Conservation (phyloP, 1,284 basidiomycete genomes). For the Bondarzewia mesenterica region DNA sequence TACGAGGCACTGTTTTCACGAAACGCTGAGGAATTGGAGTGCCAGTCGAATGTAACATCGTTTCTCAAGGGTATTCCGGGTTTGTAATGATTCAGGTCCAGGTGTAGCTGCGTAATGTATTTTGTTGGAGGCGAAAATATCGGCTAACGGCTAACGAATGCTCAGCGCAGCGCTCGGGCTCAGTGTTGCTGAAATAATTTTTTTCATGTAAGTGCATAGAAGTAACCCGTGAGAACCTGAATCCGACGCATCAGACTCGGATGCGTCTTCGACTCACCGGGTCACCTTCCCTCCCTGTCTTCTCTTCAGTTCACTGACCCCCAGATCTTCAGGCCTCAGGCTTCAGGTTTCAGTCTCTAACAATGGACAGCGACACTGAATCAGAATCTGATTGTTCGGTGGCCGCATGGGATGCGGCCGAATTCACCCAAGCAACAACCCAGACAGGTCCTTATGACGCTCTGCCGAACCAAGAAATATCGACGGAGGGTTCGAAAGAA, state of each 20-base stretch:
- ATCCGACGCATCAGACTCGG: neutral
- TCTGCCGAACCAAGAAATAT: neutral
- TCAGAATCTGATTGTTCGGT: neutral
- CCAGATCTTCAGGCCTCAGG: no score
- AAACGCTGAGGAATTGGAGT: slow-evolving; percentile 42
- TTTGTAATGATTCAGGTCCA: slow-evolving; percentile 29
- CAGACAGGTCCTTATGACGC: neutral
- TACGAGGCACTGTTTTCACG: slow-evolving; percentile 61
- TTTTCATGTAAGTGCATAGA: no score
- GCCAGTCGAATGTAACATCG: slow-evolving; percentile 50
- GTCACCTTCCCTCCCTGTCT: no score
- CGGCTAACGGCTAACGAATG: no score
- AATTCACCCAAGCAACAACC: neutral
- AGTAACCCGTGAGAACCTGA: neutral
- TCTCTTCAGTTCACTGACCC: no score
- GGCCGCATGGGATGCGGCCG: neutral
- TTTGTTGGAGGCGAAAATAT: neutral
- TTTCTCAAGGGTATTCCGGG: slow-evolving; percentile 56
- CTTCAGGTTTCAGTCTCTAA: no score
- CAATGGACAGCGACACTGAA: neutral
- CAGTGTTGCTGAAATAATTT: no score
- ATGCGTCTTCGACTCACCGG: no score
- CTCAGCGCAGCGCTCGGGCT: no score
- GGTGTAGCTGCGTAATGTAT: no score
- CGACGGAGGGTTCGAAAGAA: neutral